A percentile compares a stretch with the other conserved stretches of the same genome.
These are phyloP conservation scores for Solanum sejunctum DNA, from an alignment of 257 asterid genomes.

Conservation along the genomic window DNA sequence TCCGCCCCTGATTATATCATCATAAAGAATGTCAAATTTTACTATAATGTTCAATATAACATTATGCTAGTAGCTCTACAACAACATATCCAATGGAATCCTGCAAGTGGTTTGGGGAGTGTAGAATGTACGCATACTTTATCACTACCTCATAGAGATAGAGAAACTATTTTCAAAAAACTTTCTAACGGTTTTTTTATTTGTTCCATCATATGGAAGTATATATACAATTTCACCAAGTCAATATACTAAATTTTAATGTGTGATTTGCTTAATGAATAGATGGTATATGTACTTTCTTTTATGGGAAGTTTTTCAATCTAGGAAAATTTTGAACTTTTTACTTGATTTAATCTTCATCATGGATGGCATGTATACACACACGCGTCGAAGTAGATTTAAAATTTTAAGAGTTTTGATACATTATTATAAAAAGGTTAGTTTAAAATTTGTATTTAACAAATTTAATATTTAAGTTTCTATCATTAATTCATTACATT, in stretches of 20 bases:
- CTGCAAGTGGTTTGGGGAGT: too few species aligned
- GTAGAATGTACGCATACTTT: too few species aligned
- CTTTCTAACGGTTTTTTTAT: too few species aligned
- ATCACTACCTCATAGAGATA: too few species aligned
- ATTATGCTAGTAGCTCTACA: too few species aligned
- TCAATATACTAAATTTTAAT: too few species aligned
- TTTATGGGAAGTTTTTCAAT: too few species aligned
- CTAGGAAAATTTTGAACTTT: not conserved
- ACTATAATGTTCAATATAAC: not conserved
- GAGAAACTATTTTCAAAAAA: too few species aligned
- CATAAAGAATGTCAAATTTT: not conserved
- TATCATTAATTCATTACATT: not conserved
- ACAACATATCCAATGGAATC: too few species aligned
- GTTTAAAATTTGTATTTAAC: not conserved
- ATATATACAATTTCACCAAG: not conserved
- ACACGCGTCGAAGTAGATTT: not conserved
- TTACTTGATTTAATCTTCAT: not conserved
- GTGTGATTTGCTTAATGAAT: too few species aligned
- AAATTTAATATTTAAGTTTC: not conserved
- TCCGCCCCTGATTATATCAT: too few species aligned
- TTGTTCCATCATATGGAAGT: not conserved
- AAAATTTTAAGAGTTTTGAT: not conserved
- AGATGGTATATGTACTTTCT: not conserved
- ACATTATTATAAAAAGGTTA: not conserved
- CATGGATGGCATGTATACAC: not conserved